These are phyloP conservation scores for Escovopsis sp. DNA, from an alignment of 2,329 filamentous ascomycete species.

Conservation along the genomic window DNA sequence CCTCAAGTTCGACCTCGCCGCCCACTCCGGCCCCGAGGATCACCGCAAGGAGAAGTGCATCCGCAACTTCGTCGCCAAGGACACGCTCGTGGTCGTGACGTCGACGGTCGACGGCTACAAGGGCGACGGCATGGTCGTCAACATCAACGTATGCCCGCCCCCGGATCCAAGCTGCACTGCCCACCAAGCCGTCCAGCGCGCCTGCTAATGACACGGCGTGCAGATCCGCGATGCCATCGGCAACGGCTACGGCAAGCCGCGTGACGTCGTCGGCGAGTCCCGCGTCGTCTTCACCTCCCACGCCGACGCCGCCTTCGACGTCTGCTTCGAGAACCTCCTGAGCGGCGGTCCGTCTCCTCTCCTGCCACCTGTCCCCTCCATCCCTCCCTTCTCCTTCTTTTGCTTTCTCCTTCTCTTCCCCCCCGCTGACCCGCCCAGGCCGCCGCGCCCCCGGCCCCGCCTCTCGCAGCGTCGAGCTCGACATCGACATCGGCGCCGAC, in stretches of 20 bases:
- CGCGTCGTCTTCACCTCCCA: constrained; percentile 89
- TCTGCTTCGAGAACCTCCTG: constrained; percentile 85
- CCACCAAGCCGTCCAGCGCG: too few relatives aligned
- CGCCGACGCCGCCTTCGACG: constrained; percentile 82
- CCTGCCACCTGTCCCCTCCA: not conserved
- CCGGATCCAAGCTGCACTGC: too few relatives aligned
- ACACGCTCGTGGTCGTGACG: constrained; percentile 91
- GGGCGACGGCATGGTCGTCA: constrained; percentile 84
- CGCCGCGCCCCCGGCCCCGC: constrained; percentile 31
- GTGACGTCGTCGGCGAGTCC: constrained; percentile 82
- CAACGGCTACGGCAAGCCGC: constrained; percentile 88
- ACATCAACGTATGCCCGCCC: constrained; percentile 63
- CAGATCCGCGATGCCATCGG: constrained; percentile 91
- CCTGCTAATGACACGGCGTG: constrained; percentile 4
- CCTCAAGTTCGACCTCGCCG: constrained; percentile 86
- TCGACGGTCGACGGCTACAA: constrained; percentile 71
- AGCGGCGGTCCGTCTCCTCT: constrained; percentile 48
- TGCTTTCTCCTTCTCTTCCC: not conserved
- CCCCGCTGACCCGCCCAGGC: constrained; percentile 10
- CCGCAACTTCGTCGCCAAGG: constrained; percentile 84
- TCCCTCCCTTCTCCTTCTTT: not conserved
- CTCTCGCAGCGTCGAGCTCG: constrained; percentile 67
- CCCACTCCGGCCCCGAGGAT: constrained; percentile 34
- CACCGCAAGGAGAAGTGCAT: constrained; percentile 75
- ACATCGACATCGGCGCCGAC: too few relatives aligned